A percentile compares a stretch with the other conserved stretches of the same genome.
phyloP scores from a whole-genome alignment of 164 flowering plant genomes.

The Houttuynia cordata region DNA sequence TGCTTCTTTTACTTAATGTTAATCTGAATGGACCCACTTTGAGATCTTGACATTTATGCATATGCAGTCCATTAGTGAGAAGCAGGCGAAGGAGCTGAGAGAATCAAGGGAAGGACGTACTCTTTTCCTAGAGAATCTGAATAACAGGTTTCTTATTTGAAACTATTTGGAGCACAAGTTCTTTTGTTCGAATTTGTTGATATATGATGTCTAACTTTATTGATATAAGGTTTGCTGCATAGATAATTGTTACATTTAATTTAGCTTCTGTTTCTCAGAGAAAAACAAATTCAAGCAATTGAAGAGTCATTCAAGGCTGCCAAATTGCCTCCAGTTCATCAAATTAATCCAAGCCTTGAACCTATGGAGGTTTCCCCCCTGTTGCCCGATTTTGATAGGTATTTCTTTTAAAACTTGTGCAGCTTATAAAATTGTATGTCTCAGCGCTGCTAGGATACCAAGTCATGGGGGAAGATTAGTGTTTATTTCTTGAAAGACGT shows the following conservation, averaged over 20 bases:
- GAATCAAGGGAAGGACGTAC: constrained; percentile 60
- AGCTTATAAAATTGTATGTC: background rate
- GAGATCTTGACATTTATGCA: background rate
- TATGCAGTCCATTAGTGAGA: constrained; percentile 79
- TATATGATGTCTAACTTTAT: background rate
- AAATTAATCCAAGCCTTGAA: constrained; percentile 48
- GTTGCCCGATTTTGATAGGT: constrained; percentile 88
- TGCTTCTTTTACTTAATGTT: too few species aligned
- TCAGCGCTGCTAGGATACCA: too few species aligned
- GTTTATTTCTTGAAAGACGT: too few species aligned
- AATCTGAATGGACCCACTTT: too few species aligned
- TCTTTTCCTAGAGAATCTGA: constrained; percentile 51
- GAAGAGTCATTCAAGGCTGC: constrained; percentile 83
- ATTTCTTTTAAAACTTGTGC: constrained; percentile 12
- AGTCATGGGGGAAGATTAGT: too few species aligned
- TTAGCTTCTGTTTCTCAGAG: constrained; percentile 36
- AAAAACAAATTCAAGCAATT: constrained; percentile 71
- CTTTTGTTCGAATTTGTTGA: background rate
- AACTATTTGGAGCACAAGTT: constrained; percentile 3
- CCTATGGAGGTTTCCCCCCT: constrained; percentile 75
- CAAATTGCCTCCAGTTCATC: constrained; percentile 71
- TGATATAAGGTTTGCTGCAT: background rate
- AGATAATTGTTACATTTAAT: background rate
- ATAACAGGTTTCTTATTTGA: constrained; percentile 37
- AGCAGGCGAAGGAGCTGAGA: constrained; percentile 87